A percentile compares a stretch with the other conserved stretches of the same genome.
Conservation (phyloP, 805 yeast species). For the Candida michaelii region DNA sequence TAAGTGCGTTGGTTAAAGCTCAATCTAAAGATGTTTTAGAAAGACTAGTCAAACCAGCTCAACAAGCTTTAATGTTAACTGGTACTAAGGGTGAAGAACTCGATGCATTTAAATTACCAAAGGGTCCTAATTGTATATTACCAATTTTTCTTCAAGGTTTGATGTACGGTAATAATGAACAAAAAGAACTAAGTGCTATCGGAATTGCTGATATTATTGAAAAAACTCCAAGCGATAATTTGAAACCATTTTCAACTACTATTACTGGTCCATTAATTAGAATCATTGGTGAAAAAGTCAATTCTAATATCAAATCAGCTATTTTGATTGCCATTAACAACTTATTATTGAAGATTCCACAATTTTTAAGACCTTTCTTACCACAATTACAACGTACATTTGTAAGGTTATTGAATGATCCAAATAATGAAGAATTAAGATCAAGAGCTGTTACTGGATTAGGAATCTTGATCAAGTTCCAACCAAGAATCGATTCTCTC, state of each 20-base stretch:
- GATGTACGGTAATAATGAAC: slow-evolving; percentile 86
- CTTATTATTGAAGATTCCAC: slow-evolving; percentile 80
- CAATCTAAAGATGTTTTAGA: slow-evolving; percentile 79
- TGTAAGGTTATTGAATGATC: slow-evolving; percentile 85
- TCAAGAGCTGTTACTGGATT: slow-evolving; percentile 85
- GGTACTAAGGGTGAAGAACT: slow-evolving; percentile 65
- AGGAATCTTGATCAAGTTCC: slow-evolving; percentile 83
- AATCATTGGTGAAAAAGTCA: slow-evolving; percentile 94
- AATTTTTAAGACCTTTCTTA: slow-evolving; percentile 88
- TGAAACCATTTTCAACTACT: slow-evolving; percentile 86
- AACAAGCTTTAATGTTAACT: slow-evolving; percentile 64
- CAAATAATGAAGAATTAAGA: slow-evolving; percentile 68
- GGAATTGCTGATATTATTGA: slow-evolving; percentile 86
- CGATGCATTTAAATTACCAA: slow-evolving; percentile 71
- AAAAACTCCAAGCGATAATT: slow-evolving; percentile 77
- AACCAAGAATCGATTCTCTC: slow-evolving; percentile 91
- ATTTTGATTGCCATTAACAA: slow-evolving; percentile 80
- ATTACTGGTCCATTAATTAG: slow-evolving; percentile 98
- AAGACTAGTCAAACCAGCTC: slow-evolving; percentile 75
- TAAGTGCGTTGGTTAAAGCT: slow-evolving; percentile 63
- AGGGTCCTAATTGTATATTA: slow-evolving; percentile 82
- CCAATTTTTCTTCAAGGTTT: slow-evolving; percentile 94
- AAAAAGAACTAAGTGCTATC: slow-evolving; percentile 81
- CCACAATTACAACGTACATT: slow-evolving; percentile 98
- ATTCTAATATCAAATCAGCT: slow-evolving; percentile 91